Conservation (phyloP, 345 rosid species). For the Eutrema japonicum region DNA sequence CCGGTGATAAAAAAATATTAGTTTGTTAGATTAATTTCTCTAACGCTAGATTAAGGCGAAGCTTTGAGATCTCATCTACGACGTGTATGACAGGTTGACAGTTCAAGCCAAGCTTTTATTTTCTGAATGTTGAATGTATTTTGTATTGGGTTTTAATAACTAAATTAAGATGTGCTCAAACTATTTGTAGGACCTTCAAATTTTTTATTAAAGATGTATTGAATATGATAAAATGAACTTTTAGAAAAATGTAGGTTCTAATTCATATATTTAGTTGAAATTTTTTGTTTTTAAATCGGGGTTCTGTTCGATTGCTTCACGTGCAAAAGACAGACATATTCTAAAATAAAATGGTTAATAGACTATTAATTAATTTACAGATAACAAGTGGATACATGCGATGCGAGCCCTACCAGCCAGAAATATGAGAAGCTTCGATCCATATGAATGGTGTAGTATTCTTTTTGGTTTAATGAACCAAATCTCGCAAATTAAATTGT, state of each 20-base stretch:
- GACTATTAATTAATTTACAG: background rate
- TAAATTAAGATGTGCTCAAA: constrained; percentile 1
- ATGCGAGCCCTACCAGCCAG: constrained; percentile 23
- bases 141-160: constrained; percentile 1
- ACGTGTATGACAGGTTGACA: constrained; percentile 38
- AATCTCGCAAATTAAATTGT: background rate
- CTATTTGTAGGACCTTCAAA: too few relatives aligned
- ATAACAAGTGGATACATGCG: constrained; percentile 29
- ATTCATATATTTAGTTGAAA: too few relatives aligned
- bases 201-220: too few relatives aligned
- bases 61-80: constrained; percentile 32
- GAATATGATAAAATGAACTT: too few relatives aligned
- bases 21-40: constrained; percentile 1
- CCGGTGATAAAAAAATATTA: background rate
- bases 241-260: too few relatives aligned
- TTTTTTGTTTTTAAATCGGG: too few relatives aligned
- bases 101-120: constrained; percentile 11
- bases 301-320: too few relatives aligned
- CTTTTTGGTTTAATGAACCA: background rate
- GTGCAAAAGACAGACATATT: too few relatives aligned
- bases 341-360: background rate
- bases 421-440: constrained; percentile 29
- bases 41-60: constrained; percentile 24
- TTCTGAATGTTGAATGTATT: constrained; percentile 9
- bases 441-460: background rate